Evolutionary conservation across 805 yeast genomes (phyloP).

Genomic region (Candida qinlingensis): DNA sequence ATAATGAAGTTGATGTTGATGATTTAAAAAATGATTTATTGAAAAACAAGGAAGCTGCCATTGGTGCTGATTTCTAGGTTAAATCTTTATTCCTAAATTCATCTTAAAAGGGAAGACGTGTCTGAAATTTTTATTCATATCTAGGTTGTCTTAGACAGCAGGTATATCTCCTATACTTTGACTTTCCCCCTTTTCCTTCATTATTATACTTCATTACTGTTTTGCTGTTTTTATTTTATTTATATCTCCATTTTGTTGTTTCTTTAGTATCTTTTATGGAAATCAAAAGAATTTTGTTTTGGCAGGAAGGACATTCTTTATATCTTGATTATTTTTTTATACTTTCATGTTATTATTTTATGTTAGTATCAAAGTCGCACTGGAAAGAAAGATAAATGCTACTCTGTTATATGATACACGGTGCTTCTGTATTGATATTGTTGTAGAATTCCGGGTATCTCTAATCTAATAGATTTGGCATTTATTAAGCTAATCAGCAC

Average conservation of each 20-base stretch:
- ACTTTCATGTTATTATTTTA: background rate
- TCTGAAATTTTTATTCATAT: background rate
- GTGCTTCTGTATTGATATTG: background rate
- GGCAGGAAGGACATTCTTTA: background rate
- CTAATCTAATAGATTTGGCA: too few relatives aligned
- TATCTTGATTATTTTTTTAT: background rate
- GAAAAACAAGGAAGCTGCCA: conserved; percentile 25
- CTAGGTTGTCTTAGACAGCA: too few relatives aligned
- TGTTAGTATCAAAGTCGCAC: too few relatives aligned
- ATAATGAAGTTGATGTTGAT: conserved; percentile 21
- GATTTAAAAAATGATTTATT: conserved; percentile 30
- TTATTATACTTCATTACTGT: background rate
- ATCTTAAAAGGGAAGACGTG: too few relatives aligned
- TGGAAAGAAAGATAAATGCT: too few relatives aligned
- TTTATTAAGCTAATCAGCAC: too few relatives aligned
- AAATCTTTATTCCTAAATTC: too few relatives aligned
- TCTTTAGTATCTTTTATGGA: too few relatives aligned
- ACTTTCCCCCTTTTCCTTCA: too few relatives aligned
- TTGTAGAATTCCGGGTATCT: background rate
- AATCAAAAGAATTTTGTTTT: background rate
- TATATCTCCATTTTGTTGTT: background rate
- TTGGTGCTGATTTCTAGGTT: conserved; percentile 5
- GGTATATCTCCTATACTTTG: too few relatives aligned
- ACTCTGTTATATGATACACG: background rate
- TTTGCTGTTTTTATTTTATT: background rate